phyloP scores from a whole-genome alignment of 306 rosid species.

The Castanopsis chinensis region DNA sequence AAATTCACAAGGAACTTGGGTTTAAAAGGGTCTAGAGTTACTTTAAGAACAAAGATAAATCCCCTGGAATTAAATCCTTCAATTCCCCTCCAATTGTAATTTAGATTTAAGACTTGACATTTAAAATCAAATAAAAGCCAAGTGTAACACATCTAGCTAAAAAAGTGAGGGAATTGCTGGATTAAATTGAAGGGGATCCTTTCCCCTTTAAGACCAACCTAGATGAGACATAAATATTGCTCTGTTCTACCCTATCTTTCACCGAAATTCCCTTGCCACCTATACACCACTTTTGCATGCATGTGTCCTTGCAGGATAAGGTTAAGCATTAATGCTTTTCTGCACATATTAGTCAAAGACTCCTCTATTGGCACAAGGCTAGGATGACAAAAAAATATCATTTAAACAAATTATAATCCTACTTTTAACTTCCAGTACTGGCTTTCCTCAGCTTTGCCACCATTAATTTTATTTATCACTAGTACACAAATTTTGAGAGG shows the following conservation, averaged over 20 bases:
- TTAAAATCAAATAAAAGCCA: too few species aligned
- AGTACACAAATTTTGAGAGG: too few species aligned
- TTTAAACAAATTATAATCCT: neutral
- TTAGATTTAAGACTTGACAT: too few species aligned
- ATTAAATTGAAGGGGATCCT: too few species aligned
- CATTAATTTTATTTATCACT: too few species aligned
- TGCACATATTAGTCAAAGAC: neutral
- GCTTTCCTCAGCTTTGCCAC: too few species aligned
- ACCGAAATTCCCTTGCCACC: neutral
- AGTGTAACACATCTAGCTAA: too few species aligned
- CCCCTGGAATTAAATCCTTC: too few species aligned
- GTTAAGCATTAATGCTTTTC: neutral
- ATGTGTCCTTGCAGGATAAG: neutral
- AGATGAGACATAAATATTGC: neutral
- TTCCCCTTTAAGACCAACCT: neutral
- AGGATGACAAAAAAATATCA: neutral
- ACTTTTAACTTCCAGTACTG: too few species aligned
- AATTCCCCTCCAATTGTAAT: too few species aligned
- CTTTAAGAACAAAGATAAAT: too few species aligned
- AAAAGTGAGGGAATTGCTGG: too few species aligned
- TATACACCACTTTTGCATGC: neutral
- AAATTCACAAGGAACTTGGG: constrained; percentile 11
- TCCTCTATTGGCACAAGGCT: neutral
- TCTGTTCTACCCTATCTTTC: neutral
- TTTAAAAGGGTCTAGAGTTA: constrained; percentile 14